Evolutionary conservation across 768 basidiomycete species (phyloP).

Genomic region (Russula emetica): DNA sequence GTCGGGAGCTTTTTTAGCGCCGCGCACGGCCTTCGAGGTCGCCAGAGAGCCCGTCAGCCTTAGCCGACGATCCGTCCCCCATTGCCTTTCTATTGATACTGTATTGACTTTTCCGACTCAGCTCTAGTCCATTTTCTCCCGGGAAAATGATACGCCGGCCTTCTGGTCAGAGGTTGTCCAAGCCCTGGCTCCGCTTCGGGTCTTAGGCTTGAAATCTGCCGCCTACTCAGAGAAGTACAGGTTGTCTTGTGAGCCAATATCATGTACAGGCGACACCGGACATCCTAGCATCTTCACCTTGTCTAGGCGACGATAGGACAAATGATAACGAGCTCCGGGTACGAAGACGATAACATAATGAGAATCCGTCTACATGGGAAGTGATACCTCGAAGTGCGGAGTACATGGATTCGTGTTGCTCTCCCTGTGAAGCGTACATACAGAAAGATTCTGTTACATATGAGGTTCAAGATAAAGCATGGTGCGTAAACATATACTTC

Average conservation of each 20-base stretch:
- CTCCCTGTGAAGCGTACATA: not conserved
- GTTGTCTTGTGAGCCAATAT: not conserved
- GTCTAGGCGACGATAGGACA: not conserved
- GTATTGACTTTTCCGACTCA: too few species aligned
- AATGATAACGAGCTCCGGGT: not conserved
- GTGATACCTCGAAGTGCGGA: not conserved
- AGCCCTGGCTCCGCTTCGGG: too few species aligned
- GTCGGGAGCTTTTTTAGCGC: too few species aligned
- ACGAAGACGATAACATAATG: not conserved
- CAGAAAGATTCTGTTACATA: not conserved
- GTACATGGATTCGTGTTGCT: not conserved
- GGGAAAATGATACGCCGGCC: too few species aligned
- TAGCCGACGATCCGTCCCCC: too few species aligned
- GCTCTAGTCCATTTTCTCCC: too few species aligned
- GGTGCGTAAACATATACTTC: not conserved
- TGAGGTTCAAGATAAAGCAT: not conserved
- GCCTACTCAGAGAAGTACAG: too few species aligned
- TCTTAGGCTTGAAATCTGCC: too few species aligned
- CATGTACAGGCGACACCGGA: not conserved
- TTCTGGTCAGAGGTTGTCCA: too few species aligned
- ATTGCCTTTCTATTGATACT: too few species aligned
- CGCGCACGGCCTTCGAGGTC: too few species aligned
- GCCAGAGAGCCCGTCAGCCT: too few species aligned
- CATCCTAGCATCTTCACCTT: not conserved
- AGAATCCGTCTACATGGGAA: not conserved